phyloP scores from a whole-genome alignment of 2,329 filamentous ascomycete genomes.

The Claviceps sp. region DNA sequence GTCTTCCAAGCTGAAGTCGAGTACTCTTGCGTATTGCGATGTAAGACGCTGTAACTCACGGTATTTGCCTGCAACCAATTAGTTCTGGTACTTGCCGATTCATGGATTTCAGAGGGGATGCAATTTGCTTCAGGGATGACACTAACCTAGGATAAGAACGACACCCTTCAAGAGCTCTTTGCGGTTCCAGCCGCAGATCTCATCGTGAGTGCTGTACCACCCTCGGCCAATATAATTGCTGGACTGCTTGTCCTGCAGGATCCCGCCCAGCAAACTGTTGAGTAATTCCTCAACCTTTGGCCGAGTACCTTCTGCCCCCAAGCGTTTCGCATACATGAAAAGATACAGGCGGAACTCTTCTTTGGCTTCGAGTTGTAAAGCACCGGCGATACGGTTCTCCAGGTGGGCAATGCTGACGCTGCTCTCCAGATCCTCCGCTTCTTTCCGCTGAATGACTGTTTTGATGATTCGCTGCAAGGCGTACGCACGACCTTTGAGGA shows the following conservation, averaged over 20 bases:
- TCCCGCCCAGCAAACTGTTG: slow-evolving; percentile 65
- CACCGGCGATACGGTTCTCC: slow-evolving; percentile 86
- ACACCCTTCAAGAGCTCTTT: slow-evolving; percentile 81
- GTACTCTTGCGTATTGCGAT: slow-evolving; percentile 83
- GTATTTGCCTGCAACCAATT: slow-evolving; percentile 63
- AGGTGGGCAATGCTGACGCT: slow-evolving; percentile 86
- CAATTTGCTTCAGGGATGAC: not conserved
- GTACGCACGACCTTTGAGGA: slow-evolving; percentile 84
- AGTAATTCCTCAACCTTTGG: slow-evolving; percentile 89
- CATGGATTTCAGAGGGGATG: not conserved
- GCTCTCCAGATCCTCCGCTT: slow-evolving; percentile 84
- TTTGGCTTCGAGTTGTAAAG: slow-evolving; percentile 67
- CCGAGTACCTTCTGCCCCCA: slow-evolving; percentile 78
- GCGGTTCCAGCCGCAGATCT: slow-evolving; percentile 82
- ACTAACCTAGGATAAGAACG: slow-evolving; percentile 79
- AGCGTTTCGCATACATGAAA: slow-evolving; percentile 95
- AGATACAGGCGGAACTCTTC: slow-evolving; percentile 92
- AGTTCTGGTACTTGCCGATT: slow-evolving; percentile 12
- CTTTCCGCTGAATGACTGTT: slow-evolving; percentile 71
- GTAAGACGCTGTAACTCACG: slow-evolving; percentile 86
- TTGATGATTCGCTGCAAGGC: slow-evolving; percentile 88
- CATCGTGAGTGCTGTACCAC: slow-evolving; percentile 54
- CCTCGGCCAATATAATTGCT: slow-evolving; percentile 34
- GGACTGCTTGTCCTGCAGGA: slow-evolving; percentile 42
- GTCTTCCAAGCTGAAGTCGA: slow-evolving; percentile 46